These are phyloP conservation scores for Nemania sp. DNA, from an alignment of 2,329 filamentous ascomycete genomes.

Conservation along the genomic window DNA sequence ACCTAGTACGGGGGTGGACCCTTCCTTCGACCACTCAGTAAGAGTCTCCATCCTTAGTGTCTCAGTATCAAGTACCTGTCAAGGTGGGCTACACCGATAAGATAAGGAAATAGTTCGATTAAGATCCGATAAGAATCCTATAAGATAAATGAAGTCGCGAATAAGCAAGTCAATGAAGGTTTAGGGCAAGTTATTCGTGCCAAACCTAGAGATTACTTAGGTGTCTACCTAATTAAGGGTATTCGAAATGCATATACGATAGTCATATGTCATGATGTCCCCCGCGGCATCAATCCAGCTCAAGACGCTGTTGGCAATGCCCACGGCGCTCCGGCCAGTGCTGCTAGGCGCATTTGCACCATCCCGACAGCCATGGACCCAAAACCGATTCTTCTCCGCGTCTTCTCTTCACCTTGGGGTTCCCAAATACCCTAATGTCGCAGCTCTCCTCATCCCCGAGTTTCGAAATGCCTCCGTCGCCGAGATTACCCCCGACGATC, in stretches of 20 bases:
- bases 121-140: no score
- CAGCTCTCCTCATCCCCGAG: conserved; percentile 49
- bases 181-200: no score
- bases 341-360: conserved; percentile 39
- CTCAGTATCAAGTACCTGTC: no score
- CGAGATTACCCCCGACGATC: conserved; percentile 48
- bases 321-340: conserved; percentile 45
- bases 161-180: no score
- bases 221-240: not conserved
- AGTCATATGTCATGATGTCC: conserved; percentile 34
- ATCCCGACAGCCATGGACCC: conserved; percentile 24
- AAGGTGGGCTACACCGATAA: no score
- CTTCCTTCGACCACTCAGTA: no score
- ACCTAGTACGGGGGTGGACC: no score
- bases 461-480: conserved; percentile 41
- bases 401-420: conserved; percentile 17
- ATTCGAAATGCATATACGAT: conserved; percentile 20
- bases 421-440: conserved; percentile 42
- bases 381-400: conserved; percentile 25
- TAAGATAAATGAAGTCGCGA: no score
- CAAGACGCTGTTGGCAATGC: conserved; percentile 46
- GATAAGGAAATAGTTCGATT: no score
- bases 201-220: no score
- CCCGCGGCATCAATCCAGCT: conserved; percentile 36
- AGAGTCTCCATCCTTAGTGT: no score